A percentile compares a stretch with the other conserved stretches of the same genome.
These are phyloP conservation scores for Poronia punctata DNA, from an alignment of 495 filamentous ascomycete species.

Conservation along the genomic window DNA sequence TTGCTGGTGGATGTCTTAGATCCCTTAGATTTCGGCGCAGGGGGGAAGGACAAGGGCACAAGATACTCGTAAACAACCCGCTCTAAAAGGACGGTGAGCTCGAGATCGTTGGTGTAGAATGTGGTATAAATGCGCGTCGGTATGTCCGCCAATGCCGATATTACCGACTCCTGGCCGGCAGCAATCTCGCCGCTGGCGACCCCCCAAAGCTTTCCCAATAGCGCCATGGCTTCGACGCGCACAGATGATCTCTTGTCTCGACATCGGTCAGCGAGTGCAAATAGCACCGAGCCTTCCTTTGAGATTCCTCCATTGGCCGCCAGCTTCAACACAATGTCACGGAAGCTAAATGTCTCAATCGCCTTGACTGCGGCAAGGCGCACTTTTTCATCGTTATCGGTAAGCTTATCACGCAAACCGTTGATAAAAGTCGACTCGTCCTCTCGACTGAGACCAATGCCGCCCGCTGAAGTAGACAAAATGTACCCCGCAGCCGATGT, in stretches of 20 bases:
- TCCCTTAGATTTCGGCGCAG: constrained; percentile 60
- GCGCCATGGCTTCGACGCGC: constrained; percentile 75
- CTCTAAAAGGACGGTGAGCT: constrained; percentile 78
- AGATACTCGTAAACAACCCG: constrained; percentile 80
- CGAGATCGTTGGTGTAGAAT: constrained; percentile 83
- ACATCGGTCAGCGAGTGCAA: constrained; percentile 75
- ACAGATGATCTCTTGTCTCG: constrained; percentile 80
- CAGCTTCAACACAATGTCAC: constrained; percentile 72
- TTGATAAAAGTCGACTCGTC: constrained; percentile 69
- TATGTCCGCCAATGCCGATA: constrained; percentile 63
- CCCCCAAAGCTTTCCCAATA: constrained; percentile 82
- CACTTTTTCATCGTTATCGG: constrained; percentile 85
- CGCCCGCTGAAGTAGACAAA: constrained; percentile 71
- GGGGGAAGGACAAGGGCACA: constrained; percentile 78
- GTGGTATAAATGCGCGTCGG: constrained; percentile 82
- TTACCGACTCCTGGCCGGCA: constrained; percentile 69
- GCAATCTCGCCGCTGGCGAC: constrained; percentile 83
- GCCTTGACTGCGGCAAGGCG: constrained; percentile 78
- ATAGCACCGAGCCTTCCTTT: constrained; percentile 63
- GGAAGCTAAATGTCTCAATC: constrained; percentile 68
- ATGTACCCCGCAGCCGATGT: constrained; percentile 78
- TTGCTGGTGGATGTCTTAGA: constrained; percentile 44
- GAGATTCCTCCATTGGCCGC: constrained; percentile 64
- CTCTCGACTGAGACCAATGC: constrained; percentile 68
- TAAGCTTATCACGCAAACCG: constrained; percentile 70